Evolutionary conservation across 2,329 filamentous ascomycete species (phyloP).

Genomic region (Cercospora berteroae): DNA sequence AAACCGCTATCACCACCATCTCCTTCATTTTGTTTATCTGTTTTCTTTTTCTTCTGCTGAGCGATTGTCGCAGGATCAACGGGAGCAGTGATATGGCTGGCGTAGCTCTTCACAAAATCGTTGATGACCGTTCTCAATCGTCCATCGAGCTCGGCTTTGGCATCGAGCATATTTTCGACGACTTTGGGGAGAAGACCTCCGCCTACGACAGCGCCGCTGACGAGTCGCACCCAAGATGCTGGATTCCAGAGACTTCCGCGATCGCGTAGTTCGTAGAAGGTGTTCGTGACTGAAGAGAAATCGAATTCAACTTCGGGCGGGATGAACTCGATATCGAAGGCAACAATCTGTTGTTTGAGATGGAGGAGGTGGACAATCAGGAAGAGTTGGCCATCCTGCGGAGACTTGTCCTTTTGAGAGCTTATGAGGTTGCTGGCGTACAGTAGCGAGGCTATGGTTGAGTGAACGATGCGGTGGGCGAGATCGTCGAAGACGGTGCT

Average conservation of each 20-base stretch:
- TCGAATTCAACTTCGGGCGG: conserved; percentile 65
- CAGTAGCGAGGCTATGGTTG: conserved; percentile 80
- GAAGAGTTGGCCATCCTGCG: conserved; percentile 81
- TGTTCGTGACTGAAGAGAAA: conserved; percentile 63
- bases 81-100: conserved; percentile 55
- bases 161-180: conserved; percentile 69
- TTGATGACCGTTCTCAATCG: conserved; percentile 62
- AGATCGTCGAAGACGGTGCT: conserved; percentile 69
- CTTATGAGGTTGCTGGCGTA: conserved; percentile 67
- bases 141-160: conserved; percentile 66
- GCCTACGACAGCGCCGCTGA: conserved; percentile 43
- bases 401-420: conserved; percentile 52
- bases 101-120: conserved; percentile 62
- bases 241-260: conserved; percentile 66
- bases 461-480: conserved; percentile 79
- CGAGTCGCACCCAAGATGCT: conserved; percentile 58
- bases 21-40: not conserved
- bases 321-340: conserved; percentile 84
- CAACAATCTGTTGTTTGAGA: conserved; percentile 92
- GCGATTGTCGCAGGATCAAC: conserved; percentile 34
- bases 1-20: conserved; percentile 18
- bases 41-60: conserved; percentile 15
- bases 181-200: conserved; percentile 61
- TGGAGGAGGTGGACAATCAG: conserved; percentile 92
- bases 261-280: conserved; percentile 66